Evolutionary conservation across 140 eudicot species (phyloP).

Genomic region (Ambrosia hybrid): DNA sequence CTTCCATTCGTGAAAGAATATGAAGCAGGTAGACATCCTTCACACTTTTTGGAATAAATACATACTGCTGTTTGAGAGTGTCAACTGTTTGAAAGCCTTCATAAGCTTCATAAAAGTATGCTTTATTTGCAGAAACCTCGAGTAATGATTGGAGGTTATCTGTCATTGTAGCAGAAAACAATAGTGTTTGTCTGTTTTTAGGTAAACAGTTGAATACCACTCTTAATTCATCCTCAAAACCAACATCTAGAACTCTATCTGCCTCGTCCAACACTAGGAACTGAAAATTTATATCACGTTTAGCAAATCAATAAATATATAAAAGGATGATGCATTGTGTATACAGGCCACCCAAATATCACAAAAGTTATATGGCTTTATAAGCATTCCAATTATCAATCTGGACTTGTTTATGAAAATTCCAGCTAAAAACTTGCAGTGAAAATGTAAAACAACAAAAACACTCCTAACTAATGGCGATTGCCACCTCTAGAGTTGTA

Average conservation of each 20-base stretch:
- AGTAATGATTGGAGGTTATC: conserved; percentile 62
- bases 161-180: conserved; percentile 95
- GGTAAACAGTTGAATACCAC: conserved; percentile 77
- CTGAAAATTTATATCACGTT: conserved; percentile 38
- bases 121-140: conserved; percentile 80
- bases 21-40: conserved; percentile 75
- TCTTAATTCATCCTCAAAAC: conserved; percentile 73
- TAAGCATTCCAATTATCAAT: not conserved
- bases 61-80: conserved; percentile 78
- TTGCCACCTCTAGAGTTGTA: conserved; percentile 1
- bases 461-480: not conserved
- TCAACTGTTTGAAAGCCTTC: conserved; percentile 87
- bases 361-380: not conserved
- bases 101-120: conserved; percentile 73
- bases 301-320: conserved; percentile 5
- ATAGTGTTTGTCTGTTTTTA: conserved; percentile 65
- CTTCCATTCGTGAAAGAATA: conserved; percentile 69
- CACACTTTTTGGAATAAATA: conserved; percentile 62
- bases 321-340: not conserved
- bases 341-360: not conserved
- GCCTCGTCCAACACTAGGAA: conserved; percentile 92
- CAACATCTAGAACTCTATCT: conserved; percentile 80
- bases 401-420: not conserved
- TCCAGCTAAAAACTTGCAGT: not conserved
- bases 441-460: not conserved